These are phyloP conservation scores for Eutrema yunnanense DNA, from an alignment of 345 rosid species.

Conservation along the genomic window DNA sequence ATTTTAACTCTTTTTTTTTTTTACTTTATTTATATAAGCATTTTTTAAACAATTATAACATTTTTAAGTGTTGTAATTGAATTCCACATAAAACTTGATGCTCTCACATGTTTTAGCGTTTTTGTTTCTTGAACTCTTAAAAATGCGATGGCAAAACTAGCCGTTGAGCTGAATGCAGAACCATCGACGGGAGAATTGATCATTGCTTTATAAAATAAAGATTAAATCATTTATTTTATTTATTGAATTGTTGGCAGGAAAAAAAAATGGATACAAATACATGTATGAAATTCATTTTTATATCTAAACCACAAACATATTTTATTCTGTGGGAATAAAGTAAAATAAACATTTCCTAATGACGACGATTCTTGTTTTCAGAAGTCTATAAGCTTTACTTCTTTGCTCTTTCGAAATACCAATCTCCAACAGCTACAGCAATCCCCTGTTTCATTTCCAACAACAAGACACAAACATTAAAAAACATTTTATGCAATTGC, in stretches of 20 bases:
- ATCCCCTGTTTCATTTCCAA: slow-evolving; percentile 46
- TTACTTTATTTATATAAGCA: too few species aligned
- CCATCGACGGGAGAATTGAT: too few species aligned
- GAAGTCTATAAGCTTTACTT: slow-evolving; percentile 39
- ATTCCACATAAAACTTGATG: not conserved
- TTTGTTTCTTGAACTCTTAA: too few species aligned
- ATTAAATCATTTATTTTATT: not conserved
- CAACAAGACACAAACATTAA: not conserved
- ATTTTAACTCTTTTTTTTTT: too few species aligned
- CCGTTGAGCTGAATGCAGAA: too few species aligned
- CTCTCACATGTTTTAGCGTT: too few species aligned
- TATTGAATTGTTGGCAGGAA: not conserved
- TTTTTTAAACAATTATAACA: too few species aligned
- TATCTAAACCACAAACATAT: not conserved
- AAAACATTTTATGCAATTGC: not conserved
- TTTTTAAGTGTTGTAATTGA: too few species aligned
- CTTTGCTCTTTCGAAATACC: slow-evolving; percentile 63
- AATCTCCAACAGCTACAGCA: slow-evolving; percentile 81
- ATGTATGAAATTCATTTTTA: not conserved
- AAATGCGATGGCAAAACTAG: too few species aligned
- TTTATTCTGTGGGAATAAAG: not conserved
- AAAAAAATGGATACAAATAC: not conserved
- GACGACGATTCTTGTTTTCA: slow-evolving; percentile 27
- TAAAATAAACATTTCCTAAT: not conserved
- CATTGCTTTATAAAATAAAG: not conserved